Evolutionary conservation across 2,329 filamentous ascomycete genomes (phyloP).

Genomic region (Pestalotiopsis fici): DNA sequence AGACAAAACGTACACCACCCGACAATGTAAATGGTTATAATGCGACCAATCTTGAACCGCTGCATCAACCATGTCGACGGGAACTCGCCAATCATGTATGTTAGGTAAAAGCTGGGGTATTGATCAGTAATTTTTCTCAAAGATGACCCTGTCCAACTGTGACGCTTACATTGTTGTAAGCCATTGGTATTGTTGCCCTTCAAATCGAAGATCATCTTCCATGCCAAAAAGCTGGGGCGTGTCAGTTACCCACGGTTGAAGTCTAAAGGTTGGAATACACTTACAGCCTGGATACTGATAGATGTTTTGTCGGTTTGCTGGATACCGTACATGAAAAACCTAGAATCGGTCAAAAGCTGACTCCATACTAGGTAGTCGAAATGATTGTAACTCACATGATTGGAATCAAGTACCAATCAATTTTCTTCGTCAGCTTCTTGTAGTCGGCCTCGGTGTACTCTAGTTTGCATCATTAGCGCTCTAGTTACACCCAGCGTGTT

Average conservation of each 20-base stretch:
- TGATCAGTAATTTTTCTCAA: background rate
- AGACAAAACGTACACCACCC: constrained; percentile 29
- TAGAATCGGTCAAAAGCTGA: background rate
- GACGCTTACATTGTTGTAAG: constrained; percentile 11
- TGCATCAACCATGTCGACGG: constrained; percentile 31
- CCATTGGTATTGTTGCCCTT: constrained; percentile 24
- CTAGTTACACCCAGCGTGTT: background rate
- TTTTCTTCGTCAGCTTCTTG: constrained; percentile 28
- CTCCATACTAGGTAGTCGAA: background rate
- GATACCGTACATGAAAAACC: constrained; percentile 21
- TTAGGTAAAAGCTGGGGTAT: background rate
- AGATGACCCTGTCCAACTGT: background rate
- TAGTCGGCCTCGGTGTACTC: constrained; percentile 21
- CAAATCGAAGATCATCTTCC: constrained; percentile 26
- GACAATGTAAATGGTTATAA: constrained; percentile 34
- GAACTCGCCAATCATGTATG: constrained; percentile 30
- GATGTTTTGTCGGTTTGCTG: constrained; percentile 32
- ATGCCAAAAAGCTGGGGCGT: constrained; percentile 24
- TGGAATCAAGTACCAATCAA: constrained; percentile 29
- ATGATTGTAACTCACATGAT: constrained; percentile 24
- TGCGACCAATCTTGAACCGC: constrained; percentile 33
- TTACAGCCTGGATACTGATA: constrained; percentile 24
- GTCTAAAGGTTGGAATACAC: background rate
- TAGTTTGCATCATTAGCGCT: background rate
- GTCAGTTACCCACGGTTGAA: background rate